Evolutionary conservation across 257 asterid genomes (phyloP).

Genomic region (Penstemon barbatus): DNA sequence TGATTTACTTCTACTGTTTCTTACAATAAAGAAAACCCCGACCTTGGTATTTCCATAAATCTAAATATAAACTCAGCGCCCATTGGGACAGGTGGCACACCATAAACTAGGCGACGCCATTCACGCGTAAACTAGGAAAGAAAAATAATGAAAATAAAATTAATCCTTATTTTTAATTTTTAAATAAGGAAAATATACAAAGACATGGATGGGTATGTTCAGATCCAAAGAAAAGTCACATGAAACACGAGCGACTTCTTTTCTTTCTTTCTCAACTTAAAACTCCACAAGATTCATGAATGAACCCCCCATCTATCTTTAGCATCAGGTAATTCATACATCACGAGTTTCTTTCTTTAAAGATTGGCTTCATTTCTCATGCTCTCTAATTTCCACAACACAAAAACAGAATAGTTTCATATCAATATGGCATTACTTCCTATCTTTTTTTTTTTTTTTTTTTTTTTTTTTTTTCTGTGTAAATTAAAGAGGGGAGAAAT

Average conservation of each 20-base stretch:
- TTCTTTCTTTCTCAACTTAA: background rate
- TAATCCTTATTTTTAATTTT: too few species aligned
- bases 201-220: conserved; percentile 1
- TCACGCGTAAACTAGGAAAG: too few species aligned
- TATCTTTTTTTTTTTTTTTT: background rate
- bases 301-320: conserved; percentile 13
- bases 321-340: conserved; percentile 20
- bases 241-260: conserved; percentile 30
- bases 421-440: background rate
- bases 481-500: background rate
- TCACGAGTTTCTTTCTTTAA: background rate
- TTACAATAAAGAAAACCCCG: too few species aligned
- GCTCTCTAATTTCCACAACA: background rate
- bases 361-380: conserved; percentile 15
- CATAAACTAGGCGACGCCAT: too few species aligned
- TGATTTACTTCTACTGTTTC: too few species aligned
- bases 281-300: conserved; percentile 27
- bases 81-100: too few species aligned
- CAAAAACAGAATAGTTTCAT: background rate
- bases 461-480: background rate
- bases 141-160: too few species aligned
- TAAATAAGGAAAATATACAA: too few species aligned
- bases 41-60: too few species aligned
- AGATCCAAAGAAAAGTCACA: conserved; percentile 38
- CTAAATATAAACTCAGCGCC: too few species aligned